Base-by-base conservation (phyloP, 352 stramenopile genomes). In the Globisporangium recalcitrans region DNA sequence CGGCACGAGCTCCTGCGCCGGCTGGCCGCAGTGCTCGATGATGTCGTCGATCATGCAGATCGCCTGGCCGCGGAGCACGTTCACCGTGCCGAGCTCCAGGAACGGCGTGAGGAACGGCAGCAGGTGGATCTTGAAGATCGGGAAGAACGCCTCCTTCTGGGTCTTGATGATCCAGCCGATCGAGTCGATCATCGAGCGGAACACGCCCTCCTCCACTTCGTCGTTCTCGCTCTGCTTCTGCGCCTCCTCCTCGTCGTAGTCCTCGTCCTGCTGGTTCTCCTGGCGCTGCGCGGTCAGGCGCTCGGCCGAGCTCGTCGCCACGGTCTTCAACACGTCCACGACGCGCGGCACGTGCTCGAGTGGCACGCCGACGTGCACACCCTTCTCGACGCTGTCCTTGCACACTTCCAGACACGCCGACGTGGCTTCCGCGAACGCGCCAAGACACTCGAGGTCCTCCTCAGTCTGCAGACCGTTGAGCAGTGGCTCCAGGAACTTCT, bases 41-140 rank as follows among this genome's bases (percentile, higher is more conserved):
- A 95, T 77, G 69, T 95, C 86, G 65, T 95, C 86, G 48, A 95
- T 79, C 75, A 91, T 93, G 76, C 86, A 95, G 64, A 95, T 93
- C 52, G 80, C 81, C 60, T 93, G 85, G 10, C 80, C 80, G 47
- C 86, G 86, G 21, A 95, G 67, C 64, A 89, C 78, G 57, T 77
- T 65, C 22, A 90, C 59, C 9, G 76, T 73, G 58, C 74, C 72
- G 34, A 74, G 70, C 52, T 90, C 80, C 27, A 95, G 71, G 57
- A 93, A 71, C 47, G 82, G 81, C 40, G 70, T 78, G 47, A 95
- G 67, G 47, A 90, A 90, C 29, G 78, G 56, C 57, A 91, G 59
- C 56, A 92, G 48, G 47, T 92, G 80, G 3, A 73, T 26, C 54
- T 91, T 74, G 72, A 93, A 93, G 24, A 93, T 47, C 0, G 81